These are phyloP conservation scores for Eucalyptus rudis DNA, from an alignment of 345 rosid species.

Conservation along the genomic window DNA sequence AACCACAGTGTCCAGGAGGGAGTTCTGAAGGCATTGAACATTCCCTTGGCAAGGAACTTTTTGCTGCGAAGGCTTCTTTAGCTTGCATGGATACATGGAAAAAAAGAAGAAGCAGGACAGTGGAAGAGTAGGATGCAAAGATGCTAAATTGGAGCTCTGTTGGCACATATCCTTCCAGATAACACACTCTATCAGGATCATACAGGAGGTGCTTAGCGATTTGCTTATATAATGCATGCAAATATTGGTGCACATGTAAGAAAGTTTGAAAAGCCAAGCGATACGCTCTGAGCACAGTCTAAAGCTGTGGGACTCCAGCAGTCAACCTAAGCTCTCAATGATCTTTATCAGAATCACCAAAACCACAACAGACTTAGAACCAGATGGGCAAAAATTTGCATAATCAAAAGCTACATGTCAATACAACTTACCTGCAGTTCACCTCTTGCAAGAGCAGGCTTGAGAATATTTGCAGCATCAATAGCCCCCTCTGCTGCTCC, in stretches of 20 bases:
- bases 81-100: background rate
- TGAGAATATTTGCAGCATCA: constrained; percentile 98
- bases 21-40: background rate
- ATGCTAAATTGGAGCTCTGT: background rate
- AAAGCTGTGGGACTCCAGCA: background rate
- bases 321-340: background rate
- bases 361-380: background rate
- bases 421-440: constrained; percentile 76
- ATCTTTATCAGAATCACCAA: background rate
- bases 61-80: background rate
- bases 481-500: constrained; percentile 99
- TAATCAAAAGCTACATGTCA: background rate
- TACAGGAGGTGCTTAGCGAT: background rate
- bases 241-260: background rate
- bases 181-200: background rate
- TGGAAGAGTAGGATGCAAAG: background rate
- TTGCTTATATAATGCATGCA: background rate
- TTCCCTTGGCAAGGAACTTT: background rate
- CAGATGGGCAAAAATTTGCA: background rate
- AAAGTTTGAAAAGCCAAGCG: background rate
- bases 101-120: background rate
- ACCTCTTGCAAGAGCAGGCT: constrained; percentile 99
- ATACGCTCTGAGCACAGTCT: background rate
- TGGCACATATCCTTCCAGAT: background rate
- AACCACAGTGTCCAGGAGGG: background rate